These are phyloP conservation scores for Scedosporium aurantiacum DNA, from an alignment of 2,329 filamentous ascomycete genomes.

Conservation along the genomic window DNA sequence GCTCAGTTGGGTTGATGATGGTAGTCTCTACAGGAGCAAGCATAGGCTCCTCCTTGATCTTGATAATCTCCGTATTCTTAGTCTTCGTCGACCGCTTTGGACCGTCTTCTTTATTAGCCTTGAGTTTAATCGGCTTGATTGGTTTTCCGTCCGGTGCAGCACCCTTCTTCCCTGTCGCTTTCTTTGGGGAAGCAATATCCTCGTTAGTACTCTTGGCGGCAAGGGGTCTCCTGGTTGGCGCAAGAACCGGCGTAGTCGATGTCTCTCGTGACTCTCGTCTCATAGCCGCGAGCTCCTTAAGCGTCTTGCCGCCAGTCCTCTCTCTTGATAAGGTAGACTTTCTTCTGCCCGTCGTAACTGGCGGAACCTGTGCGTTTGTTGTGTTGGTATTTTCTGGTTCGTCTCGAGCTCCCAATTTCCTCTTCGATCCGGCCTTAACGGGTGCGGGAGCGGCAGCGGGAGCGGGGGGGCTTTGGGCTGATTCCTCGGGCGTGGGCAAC, in stretches of 20 bases:
- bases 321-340: constrained; percentile 4
- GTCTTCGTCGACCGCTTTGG: constrained; percentile 11
- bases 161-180: constrained; percentile 29
- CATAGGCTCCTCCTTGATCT: constrained; percentile 10
- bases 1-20: constrained; percentile 10
- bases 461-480: constrained; percentile 9
- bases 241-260: background rate
- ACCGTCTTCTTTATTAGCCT: background rate
- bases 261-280: constrained; percentile 28
- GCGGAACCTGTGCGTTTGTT: background rate
- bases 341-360: background rate
- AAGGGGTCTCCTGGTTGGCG: constrained; percentile 34
- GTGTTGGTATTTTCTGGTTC: constrained; percentile 30
- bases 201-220: constrained; percentile 50
- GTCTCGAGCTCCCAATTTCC: constrained; percentile 45
- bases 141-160: constrained; percentile 17
- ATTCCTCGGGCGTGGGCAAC: background rate
- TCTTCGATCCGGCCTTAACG: constrained; percentile 41
- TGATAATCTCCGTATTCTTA: constrained; percentile 15
- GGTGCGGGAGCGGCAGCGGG: constrained; percentile 13
- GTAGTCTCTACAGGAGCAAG: background rate
- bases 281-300: constrained; percentile 33
- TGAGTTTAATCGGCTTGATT: constrained; percentile 14
- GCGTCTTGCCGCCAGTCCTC: constrained; percentile 27
- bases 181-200: constrained; percentile 47